phyloP scores from a whole-genome alignment of 345 rosid genomes.

The Aquilaria sinensis region DNA sequence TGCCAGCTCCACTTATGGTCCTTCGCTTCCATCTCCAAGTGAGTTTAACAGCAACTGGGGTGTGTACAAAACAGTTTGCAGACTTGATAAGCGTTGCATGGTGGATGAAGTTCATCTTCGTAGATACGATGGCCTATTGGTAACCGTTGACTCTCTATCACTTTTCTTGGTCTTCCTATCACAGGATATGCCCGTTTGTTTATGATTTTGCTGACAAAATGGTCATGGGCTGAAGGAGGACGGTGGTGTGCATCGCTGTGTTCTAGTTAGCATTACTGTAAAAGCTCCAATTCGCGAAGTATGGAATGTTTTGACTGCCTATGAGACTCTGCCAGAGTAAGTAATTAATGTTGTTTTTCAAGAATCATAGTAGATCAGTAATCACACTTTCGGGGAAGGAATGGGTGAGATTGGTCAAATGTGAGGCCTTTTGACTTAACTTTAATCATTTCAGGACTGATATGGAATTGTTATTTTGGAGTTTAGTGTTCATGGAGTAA shows the following conservation, averaged over 20 bases:
- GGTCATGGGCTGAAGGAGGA: conserved; percentile 68
- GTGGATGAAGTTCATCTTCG: conserved; percentile 99
- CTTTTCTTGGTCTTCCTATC: conserved; percentile 19
- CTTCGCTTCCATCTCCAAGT: conserved; percentile 31
- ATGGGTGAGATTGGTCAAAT: no score
- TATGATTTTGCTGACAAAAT: conserved; percentile 29
- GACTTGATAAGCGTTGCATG: conserved; percentile 63
- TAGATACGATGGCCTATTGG: conserved; percentile 92
- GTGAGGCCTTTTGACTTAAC: no score
- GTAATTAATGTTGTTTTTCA: conserved; percentile 14
- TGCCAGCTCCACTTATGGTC: conserved; percentile 32
- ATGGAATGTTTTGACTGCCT: conserved; percentile 88
- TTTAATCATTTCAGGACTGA: no score
- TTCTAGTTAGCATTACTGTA: conserved; percentile 91
- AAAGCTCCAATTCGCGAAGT: conserved; percentile 92
- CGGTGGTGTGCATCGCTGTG: conserved; percentile 96
- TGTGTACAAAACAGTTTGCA: conserved; percentile 69
- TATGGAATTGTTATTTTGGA: no score
- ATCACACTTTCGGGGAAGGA: no score
- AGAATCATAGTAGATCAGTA: no score
- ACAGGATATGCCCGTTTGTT: conserved; percentile 12
- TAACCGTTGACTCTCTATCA: conserved; percentile 31
- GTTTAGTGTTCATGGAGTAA: no score
- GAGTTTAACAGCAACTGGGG: conserved; percentile 73
- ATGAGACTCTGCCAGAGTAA: conserved; percentile 97